Conservation (phyloP, 1,284 basidiomycete genomes). For the Pseudozyma tsukubaensis region DNA sequence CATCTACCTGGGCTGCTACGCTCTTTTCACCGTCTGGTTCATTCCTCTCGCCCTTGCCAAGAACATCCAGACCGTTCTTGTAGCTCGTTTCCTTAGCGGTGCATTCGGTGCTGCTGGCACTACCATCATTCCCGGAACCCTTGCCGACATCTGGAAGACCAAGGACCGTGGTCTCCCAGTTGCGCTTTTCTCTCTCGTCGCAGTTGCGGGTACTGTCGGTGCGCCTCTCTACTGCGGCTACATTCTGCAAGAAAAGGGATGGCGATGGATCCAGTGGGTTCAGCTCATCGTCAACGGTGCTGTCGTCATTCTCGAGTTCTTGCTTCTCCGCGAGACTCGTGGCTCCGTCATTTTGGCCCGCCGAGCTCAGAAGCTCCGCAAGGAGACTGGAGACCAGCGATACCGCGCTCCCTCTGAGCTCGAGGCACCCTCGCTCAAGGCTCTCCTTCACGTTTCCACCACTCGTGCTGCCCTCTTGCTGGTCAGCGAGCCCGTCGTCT, state of each 20-base stretch:
- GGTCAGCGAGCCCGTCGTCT: constrained; percentile 66
- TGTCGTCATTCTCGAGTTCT: constrained; percentile 63
- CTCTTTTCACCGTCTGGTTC: constrained; percentile 66
- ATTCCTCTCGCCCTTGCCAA: constrained; percentile 63
- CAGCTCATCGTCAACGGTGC: constrained; percentile 63
- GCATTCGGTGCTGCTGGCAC: constrained; percentile 66
- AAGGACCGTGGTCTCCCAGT: constrained; percentile 64
- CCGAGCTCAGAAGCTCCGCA: constrained; percentile 64
- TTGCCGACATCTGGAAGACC: constrained; percentile 64
- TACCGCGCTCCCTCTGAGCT: constrained; percentile 67
- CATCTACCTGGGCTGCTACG: constrained; percentile 67
- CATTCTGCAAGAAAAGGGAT: constrained; percentile 65
- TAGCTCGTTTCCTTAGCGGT: constrained; percentile 66
- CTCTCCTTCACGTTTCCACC: constrained; percentile 62
- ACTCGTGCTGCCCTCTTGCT: constrained; percentile 65
- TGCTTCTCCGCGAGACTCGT: constrained; percentile 68
- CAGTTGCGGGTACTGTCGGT: constrained; percentile 62
- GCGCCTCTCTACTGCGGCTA: constrained; percentile 64
- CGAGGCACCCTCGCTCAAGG: constrained; percentile 65
- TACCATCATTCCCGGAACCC: constrained; percentile 51
- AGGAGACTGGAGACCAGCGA: constrained; percentile 65
- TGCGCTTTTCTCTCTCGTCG: constrained; percentile 67
- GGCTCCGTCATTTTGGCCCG: constrained; percentile 65
- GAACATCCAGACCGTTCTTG: constrained; percentile 66
- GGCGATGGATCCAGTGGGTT: constrained; percentile 68